Percentiles rank a stretch among this genome's conserved stretches.
Evolutionary conservation across 106 monocot genomes (phyloP).

Genomic region (Gastrodia elata): DNA sequence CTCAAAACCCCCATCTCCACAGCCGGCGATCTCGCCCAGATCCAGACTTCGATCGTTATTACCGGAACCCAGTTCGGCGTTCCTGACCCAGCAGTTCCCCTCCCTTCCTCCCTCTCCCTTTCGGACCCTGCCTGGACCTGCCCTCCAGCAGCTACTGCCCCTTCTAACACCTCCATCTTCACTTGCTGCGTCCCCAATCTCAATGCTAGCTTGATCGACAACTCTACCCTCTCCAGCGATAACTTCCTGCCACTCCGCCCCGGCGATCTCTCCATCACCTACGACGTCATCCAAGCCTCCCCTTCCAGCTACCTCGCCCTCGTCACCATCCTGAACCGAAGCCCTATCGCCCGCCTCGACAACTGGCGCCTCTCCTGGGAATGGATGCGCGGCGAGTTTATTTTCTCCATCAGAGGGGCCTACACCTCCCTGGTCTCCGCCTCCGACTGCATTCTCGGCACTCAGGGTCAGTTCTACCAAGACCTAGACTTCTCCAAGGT

Average conservation of each 20-base stretch:
- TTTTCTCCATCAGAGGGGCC: slow-evolving; percentile 52
- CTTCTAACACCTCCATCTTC: slow-evolving; percentile 2
- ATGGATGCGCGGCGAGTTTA: slow-evolving; percentile 75
- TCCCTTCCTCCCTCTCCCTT: slow-evolving; percentile 34
- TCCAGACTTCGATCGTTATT: slow-evolving; percentile 41
- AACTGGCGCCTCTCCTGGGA: slow-evolving; percentile 79
- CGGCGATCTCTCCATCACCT: slow-evolving; percentile 74
- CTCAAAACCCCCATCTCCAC: slow-evolving; percentile 84
- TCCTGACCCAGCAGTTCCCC: slow-evolving; percentile 17
- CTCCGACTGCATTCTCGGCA: slow-evolving; percentile 52
- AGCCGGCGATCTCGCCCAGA: slow-evolving; percentile 59
- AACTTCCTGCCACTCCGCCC: slow-evolving; percentile 33
- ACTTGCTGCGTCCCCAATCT: slow-evolving; percentile 45
- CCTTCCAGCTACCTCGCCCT: slow-evolving; percentile 58
- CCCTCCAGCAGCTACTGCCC: slow-evolving; percentile 8
- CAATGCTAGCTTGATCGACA: slow-evolving; percentile 12
- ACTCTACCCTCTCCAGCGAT: slow-evolving; percentile 9
- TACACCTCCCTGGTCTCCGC: slow-evolving; percentile 30
- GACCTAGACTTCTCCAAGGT: slow-evolving; percentile 63
- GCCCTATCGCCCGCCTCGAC: slow-evolving; percentile 67
- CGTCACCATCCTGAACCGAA: slow-evolving; percentile 52
- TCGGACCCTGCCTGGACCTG: slow-evolving; percentile 47
- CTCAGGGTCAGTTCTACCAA: slow-evolving; percentile 56
- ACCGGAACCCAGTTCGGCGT: slow-evolving; percentile 55
- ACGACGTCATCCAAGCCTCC: slow-evolving; percentile 69